phyloP scores from a whole-genome alignment of 2,329 filamentous ascomycete species.

The Botryotinia convoluta region DNA sequence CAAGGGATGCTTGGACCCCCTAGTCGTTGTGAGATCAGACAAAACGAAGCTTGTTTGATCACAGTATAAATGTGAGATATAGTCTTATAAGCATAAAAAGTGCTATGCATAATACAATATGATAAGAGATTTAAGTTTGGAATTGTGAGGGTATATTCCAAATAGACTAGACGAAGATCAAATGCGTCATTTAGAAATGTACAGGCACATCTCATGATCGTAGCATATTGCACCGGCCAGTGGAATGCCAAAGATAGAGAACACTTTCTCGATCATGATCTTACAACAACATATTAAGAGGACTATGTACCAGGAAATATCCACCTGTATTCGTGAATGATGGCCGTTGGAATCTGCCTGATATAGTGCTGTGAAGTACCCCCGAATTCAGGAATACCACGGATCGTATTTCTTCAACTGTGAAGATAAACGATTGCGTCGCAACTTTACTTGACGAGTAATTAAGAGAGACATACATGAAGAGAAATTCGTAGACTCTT shows the following conservation, averaged over 20 bases:
- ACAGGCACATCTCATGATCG: background rate
- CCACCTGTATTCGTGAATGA: background rate
- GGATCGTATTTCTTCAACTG: background rate
- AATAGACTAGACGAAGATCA: background rate
- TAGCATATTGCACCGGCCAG: no score
- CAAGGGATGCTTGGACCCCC: conserved; percentile 20
- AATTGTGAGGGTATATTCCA: background rate
- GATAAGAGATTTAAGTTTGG: background rate
- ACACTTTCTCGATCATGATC: background rate
- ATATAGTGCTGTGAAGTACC: background rate
- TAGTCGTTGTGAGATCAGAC: conserved; percentile 27
- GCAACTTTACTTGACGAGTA: background rate
- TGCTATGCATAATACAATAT: conserved; percentile 7
- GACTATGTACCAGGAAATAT: background rate
- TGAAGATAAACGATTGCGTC: background rate
- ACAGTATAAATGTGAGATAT: conserved; percentile 19
- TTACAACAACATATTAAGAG: background rate
- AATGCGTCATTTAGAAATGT: background rate
- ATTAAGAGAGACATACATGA: background rate
- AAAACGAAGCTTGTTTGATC: conserved; percentile 35
- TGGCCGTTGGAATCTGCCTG: background rate
- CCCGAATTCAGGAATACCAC: background rate
- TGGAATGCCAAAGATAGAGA: background rate
- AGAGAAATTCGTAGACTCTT: background rate
- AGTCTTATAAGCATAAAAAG: conserved; percentile 2